Percentiles rank a stretch among this genome's conserved stretches.
phyloP scores from a whole-genome alignment of 306 rosid genomes.

The Styphnolobium japonicum region DNA sequence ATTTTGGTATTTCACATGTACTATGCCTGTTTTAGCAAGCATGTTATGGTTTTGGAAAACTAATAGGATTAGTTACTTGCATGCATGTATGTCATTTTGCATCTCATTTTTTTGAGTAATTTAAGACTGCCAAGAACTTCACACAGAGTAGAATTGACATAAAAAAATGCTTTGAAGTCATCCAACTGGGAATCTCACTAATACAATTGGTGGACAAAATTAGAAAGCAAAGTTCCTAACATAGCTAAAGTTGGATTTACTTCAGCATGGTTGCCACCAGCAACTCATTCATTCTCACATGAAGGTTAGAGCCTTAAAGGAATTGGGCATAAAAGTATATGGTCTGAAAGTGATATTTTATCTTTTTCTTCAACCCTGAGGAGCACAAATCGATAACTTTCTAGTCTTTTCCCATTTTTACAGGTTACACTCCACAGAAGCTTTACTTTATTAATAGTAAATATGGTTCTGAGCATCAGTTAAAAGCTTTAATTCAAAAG shows the following conservation, averaged over 20 bases:
- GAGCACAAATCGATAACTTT: not conserved
- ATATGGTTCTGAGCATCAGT: slow-evolving; percentile 77
- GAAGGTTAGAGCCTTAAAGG: slow-evolving; percentile 57
- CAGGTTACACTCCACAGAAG: slow-evolving; percentile 92
- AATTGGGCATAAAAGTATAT: slow-evolving; percentile 1
- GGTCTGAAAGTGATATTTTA: not conserved
- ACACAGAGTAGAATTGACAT: not conserved
- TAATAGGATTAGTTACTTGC: not conserved
- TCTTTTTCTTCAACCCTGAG: not conserved
- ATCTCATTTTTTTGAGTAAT: not conserved
- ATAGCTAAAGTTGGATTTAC: slow-evolving; percentile 79
- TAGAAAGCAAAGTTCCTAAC: slow-evolving; percentile 68
- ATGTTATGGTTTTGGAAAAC: not conserved
- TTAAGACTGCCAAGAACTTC: not conserved
- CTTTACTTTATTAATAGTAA: slow-evolving; percentile 68
- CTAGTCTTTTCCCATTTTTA: slow-evolving; percentile 1
- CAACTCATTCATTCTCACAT: slow-evolving; percentile 71
- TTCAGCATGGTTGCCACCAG: slow-evolving; percentile 93
- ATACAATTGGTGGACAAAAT: slow-evolving; percentile 73
- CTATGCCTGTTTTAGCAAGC: too few relatives aligned
- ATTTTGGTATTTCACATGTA: too few relatives aligned
- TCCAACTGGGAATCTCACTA: slow-evolving; percentile 95
- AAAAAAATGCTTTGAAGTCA: slow-evolving; percentile 47
- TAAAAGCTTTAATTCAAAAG: slow-evolving; percentile 72
- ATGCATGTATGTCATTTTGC: not conserved